Evolutionary conservation across 768 basidiomycete species (phyloP), one percentile per base, ranked within the genome.

Genomic region (Rhodotorula taiwanensis): DNA sequence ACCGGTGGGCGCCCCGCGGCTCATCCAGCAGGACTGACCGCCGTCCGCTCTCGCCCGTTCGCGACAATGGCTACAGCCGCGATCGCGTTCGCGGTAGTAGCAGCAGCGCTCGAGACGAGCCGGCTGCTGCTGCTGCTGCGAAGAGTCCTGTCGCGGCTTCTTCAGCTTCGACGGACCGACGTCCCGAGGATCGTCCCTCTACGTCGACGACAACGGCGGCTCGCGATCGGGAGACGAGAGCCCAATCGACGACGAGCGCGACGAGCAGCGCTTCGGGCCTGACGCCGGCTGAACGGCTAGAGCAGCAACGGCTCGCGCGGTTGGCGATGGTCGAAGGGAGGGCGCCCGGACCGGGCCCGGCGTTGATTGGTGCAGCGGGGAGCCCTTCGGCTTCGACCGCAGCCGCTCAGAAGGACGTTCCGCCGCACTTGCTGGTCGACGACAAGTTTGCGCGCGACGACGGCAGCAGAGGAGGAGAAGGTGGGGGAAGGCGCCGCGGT

Each of bases 251-350:
- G 5, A 31, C 25, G 16, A 47, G 56, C 39, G 42, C n/a, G 18
- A 42, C 41, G 42, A 55, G 52, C n/a, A n/a, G n/a, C 44, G 49
- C 23, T 9, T 52, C 51, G 23, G 51, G 57, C 28, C 21, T 47
- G 23, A 51, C n/a, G 16, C 48, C 30, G 27, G 39, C 41, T 2
- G 58, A 58, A 42, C 25, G 30, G 50, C 41, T 58, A 27, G 58
- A 51, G 50, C 44, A 51, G 50, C 58, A 58, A 49, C 7, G 58
- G 18, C 36, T 58, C 7, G 57, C 57, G 28, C 39, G 57, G 30
- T 28, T 58, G 25, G 58, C 50, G 5, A 41, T 25, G 3, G 48
- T 23, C 21, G 20, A 20, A 21, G 47, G 48, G 2, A n/a, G 45
- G 4, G 25, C 30, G 33, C 34, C 5, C n/a, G n/a, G 45, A 47